Evolutionary conservation across 2,329 filamentous ascomycete species (phyloP).

Genomic region (Capronia coronata): DNA sequence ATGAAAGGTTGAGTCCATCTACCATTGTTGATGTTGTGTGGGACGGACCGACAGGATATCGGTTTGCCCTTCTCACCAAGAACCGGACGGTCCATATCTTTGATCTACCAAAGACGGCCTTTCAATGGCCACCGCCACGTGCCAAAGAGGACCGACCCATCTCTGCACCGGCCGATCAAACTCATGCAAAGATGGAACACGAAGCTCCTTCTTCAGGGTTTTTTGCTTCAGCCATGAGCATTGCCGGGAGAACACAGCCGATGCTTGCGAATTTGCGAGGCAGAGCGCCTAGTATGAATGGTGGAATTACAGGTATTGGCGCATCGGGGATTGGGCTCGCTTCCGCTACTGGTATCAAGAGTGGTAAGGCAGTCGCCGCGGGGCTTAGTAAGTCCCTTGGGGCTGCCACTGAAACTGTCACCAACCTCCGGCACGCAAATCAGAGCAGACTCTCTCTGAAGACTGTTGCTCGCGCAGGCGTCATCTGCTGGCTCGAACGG

Average conservation of each 20-base stretch:
- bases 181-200: constrained; percentile 33
- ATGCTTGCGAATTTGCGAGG: constrained; percentile 62
- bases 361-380: constrained; percentile 44
- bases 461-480: constrained; percentile 38
- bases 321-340: constrained; percentile 38
- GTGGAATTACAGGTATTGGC: constrained; percentile 39
- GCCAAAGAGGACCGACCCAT: constrained; percentile 38
- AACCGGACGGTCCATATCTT: constrained; percentile 93
- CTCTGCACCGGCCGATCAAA: constrained; percentile 30
- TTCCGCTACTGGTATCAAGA: constrained; percentile 42
- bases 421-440: constrained; percentile 43
- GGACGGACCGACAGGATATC: constrained; percentile 73
- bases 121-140: constrained; percentile 72
- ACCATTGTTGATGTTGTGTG: constrained; percentile 86
- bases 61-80: constrained; percentile 82
- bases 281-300: constrained; percentile 43
- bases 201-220: constrained; percentile 46
- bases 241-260: constrained; percentile 54
- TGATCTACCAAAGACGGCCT: constrained; percentile 74
- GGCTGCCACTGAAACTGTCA: constrained; percentile 44
- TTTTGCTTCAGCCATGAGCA: constrained; percentile 63
- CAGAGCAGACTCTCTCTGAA: constrained; percentile 44
- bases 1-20: constrained; percentile 84
- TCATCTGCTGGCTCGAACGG: constrained; percentile 42
- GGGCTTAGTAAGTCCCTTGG: constrained; percentile 47